Evolutionary conservation across 1,139 yeast species (phyloP).

Genomic region (Protomyces lactucae-debilis): DNA sequence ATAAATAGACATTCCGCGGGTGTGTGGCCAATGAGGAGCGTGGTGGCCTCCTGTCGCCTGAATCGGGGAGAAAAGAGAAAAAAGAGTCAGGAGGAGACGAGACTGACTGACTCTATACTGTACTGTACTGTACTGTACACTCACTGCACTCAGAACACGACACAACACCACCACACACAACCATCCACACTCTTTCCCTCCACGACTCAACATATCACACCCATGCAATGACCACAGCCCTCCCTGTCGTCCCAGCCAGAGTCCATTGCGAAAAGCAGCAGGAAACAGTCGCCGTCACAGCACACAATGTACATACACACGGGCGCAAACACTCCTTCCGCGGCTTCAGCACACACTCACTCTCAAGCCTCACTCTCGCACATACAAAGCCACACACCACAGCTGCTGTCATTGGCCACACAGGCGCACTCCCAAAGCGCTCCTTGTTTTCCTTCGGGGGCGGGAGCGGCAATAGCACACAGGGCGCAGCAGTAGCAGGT

Average conservation of each 20-base stretch:
- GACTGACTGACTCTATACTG: neutral
- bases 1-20: no score
- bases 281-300: neutral
- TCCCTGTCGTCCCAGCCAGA: neutral
- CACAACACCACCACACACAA: no score
- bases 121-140: neutral
- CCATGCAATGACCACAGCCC: neutral
- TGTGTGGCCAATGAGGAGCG: no score
- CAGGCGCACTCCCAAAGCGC: neutral
- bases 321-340: slow-evolving; percentile 25
- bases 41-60: no score
- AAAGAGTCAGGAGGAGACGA: neutral
- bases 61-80: neutral
- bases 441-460: slow-evolving; percentile 1
- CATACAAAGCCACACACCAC: neutral
- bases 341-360: slow-evolving; percentile 17
- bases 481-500: neutral
- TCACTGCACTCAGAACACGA: no score
- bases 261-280: neutral
- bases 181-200: no score
- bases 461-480: neutral
- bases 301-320: neutral
- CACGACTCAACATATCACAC: neutral
- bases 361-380: slow-evolving; percentile 5
- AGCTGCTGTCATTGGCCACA: neutral